Base-by-base conservation (phyloP, 129 eudicot species). In the Arctium minus region DNA sequence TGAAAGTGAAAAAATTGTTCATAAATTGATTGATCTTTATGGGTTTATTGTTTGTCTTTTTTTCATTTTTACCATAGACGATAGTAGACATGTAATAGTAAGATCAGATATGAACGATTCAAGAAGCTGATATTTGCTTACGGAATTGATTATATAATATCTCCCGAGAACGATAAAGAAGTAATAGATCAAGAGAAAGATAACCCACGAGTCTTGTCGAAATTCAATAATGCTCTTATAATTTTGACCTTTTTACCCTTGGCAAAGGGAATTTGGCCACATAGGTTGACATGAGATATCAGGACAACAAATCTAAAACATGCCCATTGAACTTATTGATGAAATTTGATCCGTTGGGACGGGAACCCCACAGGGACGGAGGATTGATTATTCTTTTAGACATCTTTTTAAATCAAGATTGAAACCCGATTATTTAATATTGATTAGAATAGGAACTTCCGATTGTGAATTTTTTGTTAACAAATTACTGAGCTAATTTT, bases 221-320 rank as follows among this genome's bases (percentile, higher is more conserved):
- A 75, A 75, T 46, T 18, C 69, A 75, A 48, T 31, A 46, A 15
- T 48, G 39, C 29, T n/a, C 31, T 39, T 35, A 18, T 13, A 8
- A 30, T n/a, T 32, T 50, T 33, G 37, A 53, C 33, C 0, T 22
- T 31, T 36, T 22, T 15, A 71, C 44, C 11, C 80, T 40, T 39
- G 75, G 37, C 35, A 48, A 74, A 82, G 36, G 70, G 50, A n/a
- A 75, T 42, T 5, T 81, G 48, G 68, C 42, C 46, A 82, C 80
- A 73, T 60, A 82, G 48, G 8, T 15, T 74, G 17, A 62, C 75
- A 64, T 81, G 67, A 32, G 65, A 67, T 75, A 64, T 18, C 7
- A 60, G 40, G 80, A 73, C 74, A 62, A 13, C 42, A 62, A 27
- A 12, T 36, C 9, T n/a, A 40, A 67, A 75, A 67, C 75, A 82